Conservation (phyloP, 179 eudicot species). For the Beta corolliflora region DNA sequence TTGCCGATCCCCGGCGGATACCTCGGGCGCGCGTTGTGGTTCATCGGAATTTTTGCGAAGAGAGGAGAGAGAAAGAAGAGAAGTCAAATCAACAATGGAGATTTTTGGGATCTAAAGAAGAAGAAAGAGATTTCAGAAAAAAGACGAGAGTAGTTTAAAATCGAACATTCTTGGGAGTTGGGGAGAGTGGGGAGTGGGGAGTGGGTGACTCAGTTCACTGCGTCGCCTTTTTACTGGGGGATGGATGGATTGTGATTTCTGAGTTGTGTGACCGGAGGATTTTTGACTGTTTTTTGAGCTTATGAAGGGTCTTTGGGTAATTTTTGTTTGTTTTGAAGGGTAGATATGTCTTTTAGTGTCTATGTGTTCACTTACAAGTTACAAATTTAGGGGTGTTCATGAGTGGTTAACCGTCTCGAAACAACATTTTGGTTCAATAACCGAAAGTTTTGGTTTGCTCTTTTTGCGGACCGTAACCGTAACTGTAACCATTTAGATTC, state of each 20-base stretch:
- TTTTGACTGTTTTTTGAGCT: background rate
- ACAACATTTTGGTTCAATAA: too few relatives aligned
- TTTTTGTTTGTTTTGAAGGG: background rate
- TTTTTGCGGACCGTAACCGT: too few relatives aligned
- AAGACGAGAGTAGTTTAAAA: background rate
- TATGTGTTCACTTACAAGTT: background rate
- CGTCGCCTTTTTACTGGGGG: background rate
- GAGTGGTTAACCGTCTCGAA: too few relatives aligned
- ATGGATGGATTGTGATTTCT: background rate
- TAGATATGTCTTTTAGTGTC: background rate
- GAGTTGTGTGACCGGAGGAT: background rate
- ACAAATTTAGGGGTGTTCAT: too few relatives aligned
- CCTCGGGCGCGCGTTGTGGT: conserved; percentile 26
- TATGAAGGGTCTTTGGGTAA: background rate
- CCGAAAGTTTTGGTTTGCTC: too few relatives aligned
- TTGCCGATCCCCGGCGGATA: conserved; percentile 28
- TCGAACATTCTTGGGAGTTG: background rate
- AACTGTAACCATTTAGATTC: too few relatives aligned
- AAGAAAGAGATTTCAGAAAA: background rate
- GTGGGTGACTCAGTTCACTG: background rate
- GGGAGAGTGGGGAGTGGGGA: too few relatives aligned
- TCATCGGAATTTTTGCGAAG: conserved; percentile 23
- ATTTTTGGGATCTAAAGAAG: background rate
- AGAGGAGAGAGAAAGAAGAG: background rate
- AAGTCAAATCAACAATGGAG: background rate